Base-by-base conservation (phyloP, 345 rosid genomes). In the Pistacia vera region DNA sequence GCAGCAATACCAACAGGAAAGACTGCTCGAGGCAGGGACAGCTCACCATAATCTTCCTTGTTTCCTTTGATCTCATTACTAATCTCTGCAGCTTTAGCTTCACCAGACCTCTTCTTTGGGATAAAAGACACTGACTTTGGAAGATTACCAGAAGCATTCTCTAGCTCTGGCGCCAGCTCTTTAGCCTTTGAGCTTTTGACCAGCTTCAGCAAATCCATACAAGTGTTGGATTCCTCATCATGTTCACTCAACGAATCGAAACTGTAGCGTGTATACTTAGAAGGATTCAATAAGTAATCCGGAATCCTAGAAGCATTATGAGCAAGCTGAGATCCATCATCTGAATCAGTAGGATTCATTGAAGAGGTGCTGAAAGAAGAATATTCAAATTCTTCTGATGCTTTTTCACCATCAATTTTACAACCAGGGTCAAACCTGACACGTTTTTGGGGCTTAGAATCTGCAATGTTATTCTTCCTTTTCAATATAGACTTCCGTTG, bases 231-330 rank as follows among this genome's bases (percentile, higher is more conserved):
- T 78, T 77, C 83, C 36, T 83, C 93, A 73, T 81, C 70, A 59
- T 61, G 58, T 59, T 86, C 86, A 68, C 56, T 64, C 28, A 86
- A 81, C 35, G 81, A 79, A 75, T 83, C 85, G 82, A 87, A 86
- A 78, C 79, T 86, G 81, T 92, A 89, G 30, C 79, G 58, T 4
- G 86, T 89, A 77, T 91, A 92, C 68, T 77, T 85, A 1, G 90
- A 87, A 71, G 90, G 95, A 77, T 90, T 86, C 60, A 72, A 17
- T 73, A 92, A 20, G 77, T 90, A 92, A 86, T 89, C 93, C 0
- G 91, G 97, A 80, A 90, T 77, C 20, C 48, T 72, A 55, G 70
- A 46, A 54, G 73, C 75, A 68, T 61, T 78, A 76, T 66, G 68
- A 51, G 68, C 18, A 0, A 35, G 16, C 75, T 71, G 55, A 66